These are phyloP conservation scores for Oxytropis ochrocephala DNA, from an alignment of 306 rosid species.

Conservation along the genomic window DNA sequence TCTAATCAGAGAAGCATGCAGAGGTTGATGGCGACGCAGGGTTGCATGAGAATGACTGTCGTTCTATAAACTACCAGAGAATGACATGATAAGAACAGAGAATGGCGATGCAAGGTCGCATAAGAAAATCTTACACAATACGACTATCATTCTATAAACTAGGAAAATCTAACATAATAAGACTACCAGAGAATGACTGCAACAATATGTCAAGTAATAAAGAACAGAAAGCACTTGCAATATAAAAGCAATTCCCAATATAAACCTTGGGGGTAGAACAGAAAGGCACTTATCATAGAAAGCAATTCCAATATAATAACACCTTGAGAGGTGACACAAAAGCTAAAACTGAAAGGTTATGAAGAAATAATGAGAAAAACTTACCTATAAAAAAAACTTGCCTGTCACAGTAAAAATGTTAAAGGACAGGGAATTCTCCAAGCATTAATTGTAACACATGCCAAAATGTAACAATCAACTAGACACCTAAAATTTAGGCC, in stretches of 20 bases:
- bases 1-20: no score
- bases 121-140: no score
- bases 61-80: no score
- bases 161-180: no score
- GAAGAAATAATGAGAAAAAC: conserved; percentile 9
- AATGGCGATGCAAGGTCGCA: no score
- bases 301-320: neutral
- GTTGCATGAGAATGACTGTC: no score
- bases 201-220: neutral
- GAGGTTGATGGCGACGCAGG: no score
- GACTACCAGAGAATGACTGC: neutral
- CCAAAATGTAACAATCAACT: conserved; percentile 25
- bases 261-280: neutral
- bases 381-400: neutral
- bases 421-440: conserved; percentile 2
- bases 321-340: neutral
- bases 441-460: conserved; percentile 18
- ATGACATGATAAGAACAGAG: no score
- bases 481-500: conserved; percentile 27
- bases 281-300: neutral
- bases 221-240: neutral
- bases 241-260: neutral
- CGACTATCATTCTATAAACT: no score
- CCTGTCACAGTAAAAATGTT: neutral
- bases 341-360: neutral